phyloP scores from a whole-genome alignment of 176 grass and related monocot genomes.

The Tuctoria greenei region DNA sequence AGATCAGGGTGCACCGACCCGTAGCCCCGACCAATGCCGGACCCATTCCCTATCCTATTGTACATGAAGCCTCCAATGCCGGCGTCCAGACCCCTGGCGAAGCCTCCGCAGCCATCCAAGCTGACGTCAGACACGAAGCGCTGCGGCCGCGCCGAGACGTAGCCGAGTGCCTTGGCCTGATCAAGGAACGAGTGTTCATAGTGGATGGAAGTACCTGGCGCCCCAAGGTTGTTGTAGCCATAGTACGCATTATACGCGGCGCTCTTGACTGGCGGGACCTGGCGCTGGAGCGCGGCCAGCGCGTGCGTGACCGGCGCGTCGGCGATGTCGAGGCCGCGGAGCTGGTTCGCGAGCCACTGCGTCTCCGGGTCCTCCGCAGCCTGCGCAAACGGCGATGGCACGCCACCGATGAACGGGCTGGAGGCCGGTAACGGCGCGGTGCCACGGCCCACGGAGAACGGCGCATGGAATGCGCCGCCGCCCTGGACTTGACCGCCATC shows the following conservation, averaged over 20 bases:
- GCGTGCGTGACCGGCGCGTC: slow-evolving; percentile 17
- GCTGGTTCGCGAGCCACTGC: slow-evolving; percentile 27
- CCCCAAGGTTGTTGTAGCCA: slow-evolving; percentile 31
- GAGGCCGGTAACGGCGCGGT: slow-evolving; percentile 18
- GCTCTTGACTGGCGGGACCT: not conserved
- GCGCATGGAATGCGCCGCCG: not conserved
- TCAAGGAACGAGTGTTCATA: slow-evolving; percentile 28
- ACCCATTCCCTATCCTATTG: slow-evolving; percentile 31
- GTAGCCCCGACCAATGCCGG: slow-evolving; percentile 31
- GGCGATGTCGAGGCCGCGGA: slow-evolving; percentile 32
- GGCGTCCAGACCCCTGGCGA: slow-evolving; percentile 15
- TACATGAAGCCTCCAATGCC: slow-evolving; percentile 25
- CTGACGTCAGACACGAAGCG: slow-evolving; percentile 19
- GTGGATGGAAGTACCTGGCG: slow-evolving; percentile 29
- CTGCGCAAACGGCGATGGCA: slow-evolving; percentile 11
- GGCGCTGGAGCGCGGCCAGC: slow-evolving; percentile 5
- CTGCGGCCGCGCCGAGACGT: slow-evolving; percentile 27
- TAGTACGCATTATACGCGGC: slow-evolving; percentile 4
- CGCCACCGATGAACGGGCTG: slow-evolving; percentile 26
- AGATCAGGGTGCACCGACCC: slow-evolving; percentile 40
- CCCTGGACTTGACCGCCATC: slow-evolving; percentile 24
- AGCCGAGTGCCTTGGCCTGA: slow-evolving; percentile 22
- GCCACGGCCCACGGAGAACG: slow-evolving; percentile 13
- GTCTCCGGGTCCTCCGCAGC: slow-evolving; percentile 19
- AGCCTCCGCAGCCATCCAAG: slow-evolving; percentile 23